Conservation (phyloP, 2,329 filamentous ascomycete genomes). For the Paecilomyces sp. region DNA sequence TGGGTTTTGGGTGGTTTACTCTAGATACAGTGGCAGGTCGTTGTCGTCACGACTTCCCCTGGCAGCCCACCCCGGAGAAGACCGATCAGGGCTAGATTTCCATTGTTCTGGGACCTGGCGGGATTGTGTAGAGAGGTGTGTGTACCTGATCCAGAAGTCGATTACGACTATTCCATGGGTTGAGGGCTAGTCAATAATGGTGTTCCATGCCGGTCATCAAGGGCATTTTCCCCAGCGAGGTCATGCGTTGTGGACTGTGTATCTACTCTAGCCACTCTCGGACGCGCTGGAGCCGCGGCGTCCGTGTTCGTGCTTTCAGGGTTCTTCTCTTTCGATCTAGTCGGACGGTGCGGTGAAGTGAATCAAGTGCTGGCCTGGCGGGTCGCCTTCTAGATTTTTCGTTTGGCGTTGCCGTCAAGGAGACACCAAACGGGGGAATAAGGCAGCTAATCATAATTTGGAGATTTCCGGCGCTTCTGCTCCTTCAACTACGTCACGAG, state of each 20-base stretch:
- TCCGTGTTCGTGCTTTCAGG: not conserved
- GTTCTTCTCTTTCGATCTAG: not conserved
- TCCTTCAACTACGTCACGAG: not conserved
- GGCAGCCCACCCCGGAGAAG: not conserved
- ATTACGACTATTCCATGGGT: not conserved
- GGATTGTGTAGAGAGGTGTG: not conserved
- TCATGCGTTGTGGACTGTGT: not conserved
- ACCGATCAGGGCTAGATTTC: not conserved
- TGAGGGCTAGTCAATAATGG: not conserved
- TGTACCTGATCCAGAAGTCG: not conserved
- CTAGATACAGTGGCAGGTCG: not conserved
- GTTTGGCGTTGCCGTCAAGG: not conserved
- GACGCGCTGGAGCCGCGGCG: not conserved
- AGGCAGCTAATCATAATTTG: not conserved
- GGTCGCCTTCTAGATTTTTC: conserved; percentile 1
- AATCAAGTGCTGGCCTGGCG: not conserved
- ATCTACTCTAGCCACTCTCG: not conserved
- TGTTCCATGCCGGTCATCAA: not conserved
- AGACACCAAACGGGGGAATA: not conserved
- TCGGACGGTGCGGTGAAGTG: not conserved
- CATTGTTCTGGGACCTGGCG: not conserved
- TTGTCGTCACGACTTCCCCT: not conserved
- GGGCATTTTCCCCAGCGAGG: not conserved
- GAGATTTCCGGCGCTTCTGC: not conserved
- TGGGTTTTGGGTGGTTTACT: not conserved